Evolutionary conservation across 164 flowering plant genomes (phyloP), one percentile per base, ranked within the genome.

Genomic region (Dillenia suffruticosa): DNA sequence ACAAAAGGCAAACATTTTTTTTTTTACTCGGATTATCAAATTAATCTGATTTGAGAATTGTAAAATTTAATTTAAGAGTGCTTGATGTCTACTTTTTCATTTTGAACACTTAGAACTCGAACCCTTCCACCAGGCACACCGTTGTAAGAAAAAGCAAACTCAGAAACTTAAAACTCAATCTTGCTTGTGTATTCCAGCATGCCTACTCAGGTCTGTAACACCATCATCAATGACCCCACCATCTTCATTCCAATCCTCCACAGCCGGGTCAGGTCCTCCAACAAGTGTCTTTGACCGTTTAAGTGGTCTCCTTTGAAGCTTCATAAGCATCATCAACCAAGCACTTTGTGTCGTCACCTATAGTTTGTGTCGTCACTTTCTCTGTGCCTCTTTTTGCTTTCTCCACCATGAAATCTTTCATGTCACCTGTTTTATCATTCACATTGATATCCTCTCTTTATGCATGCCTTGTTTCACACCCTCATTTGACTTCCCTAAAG

Each of bases 321-420:
- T 68, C 58, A 68, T 60, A 69, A 6, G 70, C 58, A 8, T 59
- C 64, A 56, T 72, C 70, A 64, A 64, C 44, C 2, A 64, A 63
- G 11, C 61, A 11, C 51, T 74, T 71, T 12, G 69, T 64, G 8
- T 45, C 46, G 5, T 64, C 77, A 1, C 74, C 76, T n/a, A 70
- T 43, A n/a, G 57, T 44, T 43, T 69, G 49, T 2, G 72, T 76
- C 45, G 58, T 32, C 4, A 68, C 76, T 46, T 68, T 67, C 9
- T 17, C 62, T 0, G 54, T 32, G 6, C 68, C 68, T 11, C 59
- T 57, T 64, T 70, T 76, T 0, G 62, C 70, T 11, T 19, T 62
- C 13, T 73, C 70, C 8, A 66, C 74, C 49, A 68, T 46, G n/a
- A 44, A 54, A 24, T 50, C 65, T 15, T 61, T 65, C 8, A 26